Base-by-base conservation (phyloP, 352 stramenopile species). In the Phytophthora macrochlamydospora region DNA sequence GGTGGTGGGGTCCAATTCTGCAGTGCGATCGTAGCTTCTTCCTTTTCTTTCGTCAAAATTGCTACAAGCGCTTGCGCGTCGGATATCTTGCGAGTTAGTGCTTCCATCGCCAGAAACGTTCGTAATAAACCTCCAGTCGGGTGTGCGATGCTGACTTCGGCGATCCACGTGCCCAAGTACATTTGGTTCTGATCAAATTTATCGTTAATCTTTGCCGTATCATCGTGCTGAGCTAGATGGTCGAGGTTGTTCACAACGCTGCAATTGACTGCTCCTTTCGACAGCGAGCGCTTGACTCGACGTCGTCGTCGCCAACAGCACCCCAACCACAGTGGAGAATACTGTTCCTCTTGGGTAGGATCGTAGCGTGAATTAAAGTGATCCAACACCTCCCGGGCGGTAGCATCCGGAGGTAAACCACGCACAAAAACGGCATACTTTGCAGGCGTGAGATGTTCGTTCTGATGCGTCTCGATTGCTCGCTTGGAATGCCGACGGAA, bases 121-220 rank as follows among this genome's bases (percentile, higher is more conserved):
- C 75, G 62, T 29, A 97, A 65, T 7, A 97, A 51, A 0, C 82
- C 87, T 4, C 87, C 86, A 0, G 87, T 95, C 4, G 89, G 85
- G 37, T 87, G 83, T 18, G 79, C 83, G 7, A 97, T 76, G 43
- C 83, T 92, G 24, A 97, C 86, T 65, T 97, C 89, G 6, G 88
- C 89, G 37, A 97, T 83, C 90, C 89, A 97, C n/a, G 81, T 89
- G 46, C 81, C 75, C 2, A 94, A 11, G 48, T 97, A 97, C 53
- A 93, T 65, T 11, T 71, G 42, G 29, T 72, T 49, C 44, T 68
- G 62, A 30, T 75, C 57, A 12, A 61, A 32, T 28, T 53, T 52
- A 12, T 58, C 29, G 4, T 42, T 40, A 5, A 33, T 31, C 54
- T 55, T 42, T 9, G 51, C 56, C 2, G 24, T n/a, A 31, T 63